These are phyloP conservation scores for Biscutella laevigata DNA, from an alignment of 441 rosid species.

Conservation along the genomic window DNA sequence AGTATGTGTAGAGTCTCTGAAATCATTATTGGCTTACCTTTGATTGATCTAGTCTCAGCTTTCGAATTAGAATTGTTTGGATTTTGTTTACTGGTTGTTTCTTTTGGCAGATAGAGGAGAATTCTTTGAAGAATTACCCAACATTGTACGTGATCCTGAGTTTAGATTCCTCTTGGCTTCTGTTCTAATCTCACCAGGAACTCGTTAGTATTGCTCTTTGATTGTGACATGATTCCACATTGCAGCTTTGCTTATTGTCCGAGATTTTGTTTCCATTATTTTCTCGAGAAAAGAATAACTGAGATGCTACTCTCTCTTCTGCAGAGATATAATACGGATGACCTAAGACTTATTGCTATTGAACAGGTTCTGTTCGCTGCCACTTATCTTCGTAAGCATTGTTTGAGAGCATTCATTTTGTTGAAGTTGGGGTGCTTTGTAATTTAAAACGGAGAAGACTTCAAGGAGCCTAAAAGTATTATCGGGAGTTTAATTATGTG, in stretches of 20 bases:
- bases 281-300: slow-evolving; percentile 2
- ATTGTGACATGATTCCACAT: neutral
- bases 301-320: slow-evolving; percentile 19
- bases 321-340: slow-evolving; percentile 47
- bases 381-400: neutral
- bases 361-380: slow-evolving; percentile 30
- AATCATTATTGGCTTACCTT: neutral
- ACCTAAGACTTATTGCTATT: slow-evolving; percentile 36
- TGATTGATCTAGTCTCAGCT: slow-evolving; percentile 3
- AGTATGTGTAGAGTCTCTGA: slow-evolving; percentile 3
- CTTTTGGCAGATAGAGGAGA: slow-evolving; percentile 52
- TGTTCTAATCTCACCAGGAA: slow-evolving; percentile 1
- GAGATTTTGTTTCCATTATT: too few relatives aligned
- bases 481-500: slow-evolving; percentile 33
- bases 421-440: slow-evolving; percentile 15
- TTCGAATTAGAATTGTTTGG: slow-evolving; percentile 11
- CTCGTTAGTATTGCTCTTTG: neutral
- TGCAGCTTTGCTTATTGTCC: too few relatives aligned
- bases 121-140: slow-evolving; percentile 48
- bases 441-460: slow-evolving; percentile 46
- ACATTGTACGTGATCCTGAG: slow-evolving; percentile 39
- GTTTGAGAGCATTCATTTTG: slow-evolving; percentile 6
- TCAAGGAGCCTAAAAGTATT: slow-evolving; percentile 52
- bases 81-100: too few relatives aligned
- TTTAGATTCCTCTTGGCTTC: slow-evolving; percentile 1